Evolutionary conservation across 2,329 filamentous ascomycete genomes (phyloP), one percentile per base, ranked within the genome.

Genomic region (Ascochyta viciae-villosae): DNA sequence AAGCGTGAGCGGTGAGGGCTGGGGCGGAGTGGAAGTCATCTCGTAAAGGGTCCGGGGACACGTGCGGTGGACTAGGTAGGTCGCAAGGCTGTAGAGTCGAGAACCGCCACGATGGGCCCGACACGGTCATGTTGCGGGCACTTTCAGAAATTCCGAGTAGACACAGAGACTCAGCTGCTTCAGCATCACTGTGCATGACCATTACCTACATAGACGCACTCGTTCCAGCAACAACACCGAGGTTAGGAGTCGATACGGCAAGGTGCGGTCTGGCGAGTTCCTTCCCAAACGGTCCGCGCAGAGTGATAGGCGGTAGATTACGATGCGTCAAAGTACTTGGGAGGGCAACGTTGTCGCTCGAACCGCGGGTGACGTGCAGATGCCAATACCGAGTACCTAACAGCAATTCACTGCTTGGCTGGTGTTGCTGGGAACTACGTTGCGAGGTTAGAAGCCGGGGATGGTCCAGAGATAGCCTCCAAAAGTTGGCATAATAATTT

Each of bases 371-470:
- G 66, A 66, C 57, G 65, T 68, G 67, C 63, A 63, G 60, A 54
- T 56, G 64, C 60, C 62, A 65, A 67, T 64, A 58, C 57, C 52
- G 44, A 60, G 69, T 73, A 73, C 71, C 70, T 74, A 74, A 74
- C 61, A 74, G 70, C 64, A 74, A 73, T 59, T 71, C 69, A 62
- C 48, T 66, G 66, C 64, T 71, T 70, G 66, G 70, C 58, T 63
- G 64, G 54, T 49, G 44, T 57, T 61, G 38, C 56, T 59, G 57
- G 43, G 43, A 48, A 53, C 50, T 46, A 58, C 50, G 55, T 46
- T 45, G 50, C 37, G 55, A 58, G 54, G 60, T 57, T 56, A 62
- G 62, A 55, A 42, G 57, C 55, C 48, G 48, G 43, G 65, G 58
- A 58, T 60, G 63, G 61, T 54, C 51, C 60, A 62, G 62, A 58